Base-by-base conservation (phyloP, 768 basidiomycete species). In the Gloeostereum incarnatum region DNA sequence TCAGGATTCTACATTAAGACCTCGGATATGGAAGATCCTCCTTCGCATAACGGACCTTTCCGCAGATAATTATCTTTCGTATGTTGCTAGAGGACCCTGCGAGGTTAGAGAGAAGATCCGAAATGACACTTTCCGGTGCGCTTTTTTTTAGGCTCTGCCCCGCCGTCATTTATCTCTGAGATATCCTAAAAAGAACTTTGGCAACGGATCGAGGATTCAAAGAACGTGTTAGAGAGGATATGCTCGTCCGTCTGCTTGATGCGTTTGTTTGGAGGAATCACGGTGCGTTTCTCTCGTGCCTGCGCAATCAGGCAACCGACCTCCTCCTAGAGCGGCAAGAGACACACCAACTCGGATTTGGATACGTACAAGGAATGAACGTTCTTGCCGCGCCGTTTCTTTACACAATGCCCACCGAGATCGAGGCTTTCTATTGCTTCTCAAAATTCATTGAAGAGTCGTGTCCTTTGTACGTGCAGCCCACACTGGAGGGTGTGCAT, bases 341-440 rank as follows among this genome's bases (percentile, higher is more conserved):
- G 50, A 67, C 65, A 1, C 75, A 84, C n/a, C 79, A 78, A 41
- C 71, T 89, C 29, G 87, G 77, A 6, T 96, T 97, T 59, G 91
- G 88, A 21, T 99, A 98, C 51, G 93, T 99, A 6, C 94, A 99
- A 61, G 96, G 96, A 21, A 97, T 96, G 91, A 99, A 99, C 56
- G 96, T 98, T 34, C 78, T 99, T 24, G 91, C 93, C 16, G 96
- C 96, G 2, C 96, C 96, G 0, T 99, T 98, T 59, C 71, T 99
- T 20, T 99, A 96, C 54, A 90, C 87, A 8, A 87, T 98, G 78
- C 93, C 96, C 5, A 91, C 91, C 7, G 91, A 99, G 58, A 61
- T 98, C n/a, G 96, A 99, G 58, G 96, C 96, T 1, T 99, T 97
- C 59, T 92, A 82, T 45, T 96, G 90, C 60, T 98, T 99, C 53